Evolutionary conservation across 176 grass and related monocot genomes (phyloP), one percentile per base, ranked within the genome.

Genomic region (Phoenix roebelenii): DNA sequence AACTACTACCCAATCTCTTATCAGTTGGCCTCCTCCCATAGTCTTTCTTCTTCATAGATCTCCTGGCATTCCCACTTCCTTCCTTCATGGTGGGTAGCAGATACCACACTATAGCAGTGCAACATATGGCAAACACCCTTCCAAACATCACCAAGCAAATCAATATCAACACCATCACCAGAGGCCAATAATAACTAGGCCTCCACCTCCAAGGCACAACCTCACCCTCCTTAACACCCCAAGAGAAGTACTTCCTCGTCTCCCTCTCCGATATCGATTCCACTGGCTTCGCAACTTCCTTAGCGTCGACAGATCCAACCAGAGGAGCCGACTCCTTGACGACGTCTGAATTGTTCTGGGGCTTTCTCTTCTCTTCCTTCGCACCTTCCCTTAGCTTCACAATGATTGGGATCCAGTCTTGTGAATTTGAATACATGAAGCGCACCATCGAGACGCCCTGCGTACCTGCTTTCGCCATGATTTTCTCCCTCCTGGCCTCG

Each of bases 401-500:
- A 29, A 73, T 55, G 18, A 73, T 39, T 7, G 70, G 70, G 7
- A 63, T 26, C 59, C 70, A 73, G 14, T 73, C 70, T 18, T 73
- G 26, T 3, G 70, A 54, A 26, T 20, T 55, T 5, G 57, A 61
- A 58, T 25, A 56, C 18, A 61, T 54, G 70, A 73, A 73, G 7
- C 59, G 12, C 18, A 73, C 59, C 70, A 63, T 48, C 18, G 70
- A 26, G 9, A n/a, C 58, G 7, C 23, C 69, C 23, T 53, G 22
- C 20, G 65, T 55, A 17, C 65, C 65, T 1, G 58, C 50, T 24
- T n/a, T 54, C 5, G 50, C 70, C 59, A 63, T 6, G 18, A 73
- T 44, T 51, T 48, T 44, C 5, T 51, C 59, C 17, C 51, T 51
- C 50, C 51, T 26, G 25, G 70, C 58, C 58, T 73, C 26, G 59